Conservation (phyloP, 169 alveolate genomes). For the Perkinsus marinus region DNA sequence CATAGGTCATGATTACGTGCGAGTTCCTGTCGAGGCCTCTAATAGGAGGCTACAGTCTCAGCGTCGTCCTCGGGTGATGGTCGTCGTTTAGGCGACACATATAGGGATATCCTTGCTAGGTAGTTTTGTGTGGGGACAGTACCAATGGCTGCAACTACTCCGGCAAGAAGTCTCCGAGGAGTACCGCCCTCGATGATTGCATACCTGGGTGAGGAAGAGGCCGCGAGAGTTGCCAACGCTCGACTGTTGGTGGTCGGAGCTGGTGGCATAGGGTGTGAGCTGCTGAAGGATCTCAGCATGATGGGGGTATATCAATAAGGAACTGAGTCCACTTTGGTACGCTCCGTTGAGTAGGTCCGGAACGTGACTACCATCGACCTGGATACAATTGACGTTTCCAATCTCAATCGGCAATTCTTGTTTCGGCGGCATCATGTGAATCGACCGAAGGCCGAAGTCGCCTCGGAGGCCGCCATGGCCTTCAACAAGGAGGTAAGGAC, state of each 20-base stretch:
- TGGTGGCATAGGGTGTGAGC: constrained; percentile 98
- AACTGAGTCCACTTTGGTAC: constrained; percentile 26
- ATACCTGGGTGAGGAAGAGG: not conserved
- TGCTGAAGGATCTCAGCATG: constrained; percentile 68
- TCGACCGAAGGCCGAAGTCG: constrained; percentile 6
- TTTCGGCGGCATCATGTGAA: constrained; percentile 38
- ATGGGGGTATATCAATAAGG: not conserved
- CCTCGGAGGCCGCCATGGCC: constrained; percentile 2
- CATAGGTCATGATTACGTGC: too few species aligned
- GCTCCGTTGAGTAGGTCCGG: constrained; percentile 56
- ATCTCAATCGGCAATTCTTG: constrained; percentile 92
- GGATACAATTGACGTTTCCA: constrained; percentile 89
- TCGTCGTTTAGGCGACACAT: too few species aligned
- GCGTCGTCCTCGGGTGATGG: too few species aligned
- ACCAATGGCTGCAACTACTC: not conserved
- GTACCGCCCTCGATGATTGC: not conserved
- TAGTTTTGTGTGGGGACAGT: not conserved
- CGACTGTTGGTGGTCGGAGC: constrained; percentile 81
- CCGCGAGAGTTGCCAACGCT: not conserved
- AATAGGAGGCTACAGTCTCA: too few species aligned
- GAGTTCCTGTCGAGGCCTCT: too few species aligned
- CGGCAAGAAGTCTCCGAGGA: not conserved
- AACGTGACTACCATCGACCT: constrained; percentile 83
- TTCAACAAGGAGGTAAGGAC: not conserved
- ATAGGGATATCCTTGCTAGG: too few species aligned